Conservation (phyloP, 176 grass and related monocot species). For the Eremochloa ophiuroides region DNA sequence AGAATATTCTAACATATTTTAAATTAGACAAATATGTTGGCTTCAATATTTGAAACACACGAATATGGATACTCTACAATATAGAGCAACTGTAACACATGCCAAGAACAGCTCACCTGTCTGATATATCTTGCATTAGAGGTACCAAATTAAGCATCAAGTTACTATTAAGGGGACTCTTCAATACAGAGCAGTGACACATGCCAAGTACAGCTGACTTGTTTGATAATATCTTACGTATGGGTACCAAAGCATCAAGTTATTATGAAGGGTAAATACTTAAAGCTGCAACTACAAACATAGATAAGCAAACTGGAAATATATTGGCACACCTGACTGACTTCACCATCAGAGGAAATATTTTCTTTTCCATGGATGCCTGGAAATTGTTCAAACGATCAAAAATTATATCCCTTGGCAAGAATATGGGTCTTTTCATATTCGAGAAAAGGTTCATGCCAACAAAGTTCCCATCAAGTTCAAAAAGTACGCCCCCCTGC, state of each 20-base stretch:
- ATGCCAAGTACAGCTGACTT: neutral
- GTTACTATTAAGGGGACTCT: neutral
- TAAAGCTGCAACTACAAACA: neutral
- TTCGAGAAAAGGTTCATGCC: neutral
- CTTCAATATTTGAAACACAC: too few species aligned
- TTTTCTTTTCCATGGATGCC: neutral
- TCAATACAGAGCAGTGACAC: neutral
- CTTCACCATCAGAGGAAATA: neutral
- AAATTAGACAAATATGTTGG: too few species aligned
- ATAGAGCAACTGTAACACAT: neutral
- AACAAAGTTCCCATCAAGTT: constrained; percentile 26
- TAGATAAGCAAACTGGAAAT: neutral
- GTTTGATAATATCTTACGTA: neutral
- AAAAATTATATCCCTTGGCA: neutral
- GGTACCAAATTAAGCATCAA: neutral
- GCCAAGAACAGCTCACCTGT: neutral
- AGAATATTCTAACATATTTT: neutral
- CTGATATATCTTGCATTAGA: neutral
- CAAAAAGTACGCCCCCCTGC: constrained; percentile 15
- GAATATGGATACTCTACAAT: neutral
- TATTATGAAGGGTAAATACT: neutral
- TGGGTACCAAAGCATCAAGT: neutral
- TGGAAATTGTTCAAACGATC: neutral
- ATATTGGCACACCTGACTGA: neutral
- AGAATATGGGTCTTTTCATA: neutral